Base-by-base conservation (phyloP, 2,329 filamentous ascomycete species). In the Exophiala calicioides region DNA sequence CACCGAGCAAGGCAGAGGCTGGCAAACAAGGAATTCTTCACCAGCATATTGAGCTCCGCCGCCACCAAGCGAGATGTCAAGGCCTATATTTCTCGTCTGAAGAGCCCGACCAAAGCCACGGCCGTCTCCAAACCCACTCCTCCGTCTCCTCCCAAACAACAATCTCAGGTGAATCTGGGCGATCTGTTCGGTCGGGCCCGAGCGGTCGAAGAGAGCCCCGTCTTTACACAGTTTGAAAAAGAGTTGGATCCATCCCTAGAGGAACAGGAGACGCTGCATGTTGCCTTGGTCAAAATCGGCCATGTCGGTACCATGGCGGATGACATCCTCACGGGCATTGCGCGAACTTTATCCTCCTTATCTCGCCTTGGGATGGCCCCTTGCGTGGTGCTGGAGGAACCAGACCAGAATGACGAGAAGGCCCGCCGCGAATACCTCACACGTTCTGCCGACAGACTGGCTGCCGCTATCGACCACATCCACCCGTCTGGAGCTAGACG, bases 61-160 rank as follows among this genome's bases (percentile, higher is more conserved):
- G 87, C 90, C 4, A 96, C 91, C 0, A 95, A 90, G 68, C 83
- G 93, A 60, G 93, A 98, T 71, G 90, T 90, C 36, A 90, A 87
- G 67, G 84, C 88, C 27, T 98, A 96, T 63, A 77, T 98, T 12
- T 86, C 93, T 58, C 90, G 89, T 52, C 95, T 96, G 65, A 84
- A 81, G 65, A 65, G 62, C 59, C 47, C 61, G 56, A 39, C 49
- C 58, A 62, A 49, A 54, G 61, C 52, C 7, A 39, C 32, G 2
- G 13, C 46, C 15, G 26, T 27, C 13, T 21, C 35, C 45, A 59
- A 54, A 53, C 44, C 43, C 44, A 49, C 32, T 26, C 60, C 57
- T 23, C n/a, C 38, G 12, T 19, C 35, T 4, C 35, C 50, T 16
- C 34, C 29, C 47, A 55, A 29, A 61, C 61, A 47, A 55, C 63